Base-by-base conservation (phyloP, 305 asterid species). In the Fraxinus paxiana region DNA sequence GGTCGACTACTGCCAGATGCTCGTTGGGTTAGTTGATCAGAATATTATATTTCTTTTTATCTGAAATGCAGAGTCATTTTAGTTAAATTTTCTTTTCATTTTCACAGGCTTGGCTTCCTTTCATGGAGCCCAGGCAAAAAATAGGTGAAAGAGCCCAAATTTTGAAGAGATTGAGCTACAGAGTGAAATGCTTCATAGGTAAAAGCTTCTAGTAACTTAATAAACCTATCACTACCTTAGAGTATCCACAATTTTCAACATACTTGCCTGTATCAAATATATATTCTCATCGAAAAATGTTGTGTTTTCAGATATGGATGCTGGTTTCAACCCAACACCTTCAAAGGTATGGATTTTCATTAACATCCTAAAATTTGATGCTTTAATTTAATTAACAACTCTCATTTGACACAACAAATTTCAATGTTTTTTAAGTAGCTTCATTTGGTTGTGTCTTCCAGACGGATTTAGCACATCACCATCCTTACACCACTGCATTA, bases 1-100 rank as follows among this genome's bases (percentile, higher is more conserved):
- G 98, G 98, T 73, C 98, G 97, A 65, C 88, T 94, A 76, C 94
- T 94, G 80, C 97, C 98, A 33, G 98, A 94, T 76, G 88, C 92
- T 80, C 96, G 95, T 72, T 92, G 97, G 98, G 98, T 94, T 72
- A 78, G 91, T 87, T 1, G 17, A 78, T 71, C 30, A 46, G 81
- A 76, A 61, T 75, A 76, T 56, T 72, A 70, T 78, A 69, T 51
- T 74, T 79, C 37, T 73, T 80, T 80, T 75, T 79, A 30, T 70
- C 69, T 80, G 5, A 70, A 70, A 73, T 67, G 48, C 69, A 7
- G 28, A 65, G 43, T 70, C 48, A 72, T 34, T 41, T 38, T 24
- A 28, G 10, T 13, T 73, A 46, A 69, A 17, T 76, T 77, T 46
- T 18, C 43, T 84, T 82, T 83, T 26, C 75, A 77, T 79, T 83